A percentile compares a stretch with the other conserved stretches of the same genome.
phyloP scores from a whole-genome alignment of 768 basidiomycete species.

The Mycena leptocephala region DNA sequence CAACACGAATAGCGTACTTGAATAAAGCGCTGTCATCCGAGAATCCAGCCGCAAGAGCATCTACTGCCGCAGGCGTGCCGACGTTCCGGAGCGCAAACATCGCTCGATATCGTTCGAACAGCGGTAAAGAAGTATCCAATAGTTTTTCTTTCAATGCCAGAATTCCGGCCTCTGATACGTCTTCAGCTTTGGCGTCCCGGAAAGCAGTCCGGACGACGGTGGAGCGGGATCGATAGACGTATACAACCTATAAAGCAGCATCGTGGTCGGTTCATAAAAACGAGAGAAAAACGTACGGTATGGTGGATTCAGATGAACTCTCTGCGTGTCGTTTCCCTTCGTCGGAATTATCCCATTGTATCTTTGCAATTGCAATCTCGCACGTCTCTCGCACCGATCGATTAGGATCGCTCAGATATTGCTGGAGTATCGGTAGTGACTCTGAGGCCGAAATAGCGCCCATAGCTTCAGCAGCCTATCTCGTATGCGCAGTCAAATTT shows the following conservation, averaged over 20 bases:
- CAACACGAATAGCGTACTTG: conserved; percentile 73
- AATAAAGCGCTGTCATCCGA: conserved; percentile 91
- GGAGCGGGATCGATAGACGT: conserved; percentile 94
- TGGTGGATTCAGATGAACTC: conserved; percentile 46
- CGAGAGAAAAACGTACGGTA: conserved; percentile 55
- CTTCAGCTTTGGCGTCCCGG: conserved; percentile 69
- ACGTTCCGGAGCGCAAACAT: conserved; percentile 99
- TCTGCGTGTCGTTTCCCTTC: conserved; percentile 71
- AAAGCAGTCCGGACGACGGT: conserved; percentile 75
- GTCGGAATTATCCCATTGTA: conserved; percentile 91
- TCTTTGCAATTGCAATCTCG: conserved; percentile 96
- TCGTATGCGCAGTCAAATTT: conserved; percentile 33
- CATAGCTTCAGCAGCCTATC: conserved; percentile 97
- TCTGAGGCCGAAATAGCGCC: conserved; percentile 87
- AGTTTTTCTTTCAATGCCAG: conserved; percentile 72
- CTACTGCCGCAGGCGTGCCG: conserved; percentile 87
- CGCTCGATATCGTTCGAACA: conserved; percentile 96
- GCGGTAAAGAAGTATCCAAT: conserved; percentile 73
- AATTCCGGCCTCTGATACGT: conserved; percentile 65
- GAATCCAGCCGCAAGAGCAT: conserved; percentile 94
- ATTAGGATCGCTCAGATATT: conserved; percentile 82
- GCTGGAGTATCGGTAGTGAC: conserved; percentile 79
- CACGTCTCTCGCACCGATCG: conserved; percentile 94
- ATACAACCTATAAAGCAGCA: conserved; percentile 61
- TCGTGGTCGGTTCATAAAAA: conserved; percentile 41